Base-by-base conservation (phyloP, 2,329 filamentous ascomycete genomes). In the Trichoderma arundinaceum region DNA sequence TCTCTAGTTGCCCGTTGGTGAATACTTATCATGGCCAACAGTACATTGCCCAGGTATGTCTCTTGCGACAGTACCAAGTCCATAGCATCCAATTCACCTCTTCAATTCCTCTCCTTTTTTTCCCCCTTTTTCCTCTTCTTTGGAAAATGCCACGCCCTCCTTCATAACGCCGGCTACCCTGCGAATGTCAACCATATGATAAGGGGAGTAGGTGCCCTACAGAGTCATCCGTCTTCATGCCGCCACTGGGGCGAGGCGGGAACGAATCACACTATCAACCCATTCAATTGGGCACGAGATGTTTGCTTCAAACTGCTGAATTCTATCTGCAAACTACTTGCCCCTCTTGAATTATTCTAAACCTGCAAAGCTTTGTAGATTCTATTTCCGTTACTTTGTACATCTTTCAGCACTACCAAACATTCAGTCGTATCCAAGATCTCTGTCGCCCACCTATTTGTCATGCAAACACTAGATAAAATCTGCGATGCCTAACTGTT, bases 1-100 rank as follows among this genome's bases (percentile, higher is more conserved):
- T 35, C 32, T 33, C 19, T 9, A 19, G 28, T 10, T 32, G 39
- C 8, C 19, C 19, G n/a, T 33, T 8, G 13, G 46, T 44, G 22
- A 52, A 22, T 52, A 41, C n/a, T 32, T 1, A 52, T 22, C 58
- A 63, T 63, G 60, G 39, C 49, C 28, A 38, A 35, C 38, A n/a
- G 38, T 44, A 13, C 19, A 17, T 44, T 38, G 19, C 4, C 49
- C 12, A 63, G 60, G 60, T 63, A 17, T 28, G 60, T 63, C 48
- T 22, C 35, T n/a, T 28, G 8, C 39, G n/a, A 12, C 17, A 10
- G 15, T 28, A 35, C 32, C 56, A 35, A 15, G 48, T 15, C 28
- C n/a, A 19, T 6, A 38, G 7, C 8, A 22, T 43, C 39, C 39
- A 53, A 63, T 41, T 28, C 49, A 38, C 60, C 44, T 10, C 44